Percentiles rank a stretch among this genome's conserved stretches.
These are phyloP conservation scores for Tulasnella calospora DNA, from an alignment of 768 basidiomycete species.

Conservation along the genomic window DNA sequence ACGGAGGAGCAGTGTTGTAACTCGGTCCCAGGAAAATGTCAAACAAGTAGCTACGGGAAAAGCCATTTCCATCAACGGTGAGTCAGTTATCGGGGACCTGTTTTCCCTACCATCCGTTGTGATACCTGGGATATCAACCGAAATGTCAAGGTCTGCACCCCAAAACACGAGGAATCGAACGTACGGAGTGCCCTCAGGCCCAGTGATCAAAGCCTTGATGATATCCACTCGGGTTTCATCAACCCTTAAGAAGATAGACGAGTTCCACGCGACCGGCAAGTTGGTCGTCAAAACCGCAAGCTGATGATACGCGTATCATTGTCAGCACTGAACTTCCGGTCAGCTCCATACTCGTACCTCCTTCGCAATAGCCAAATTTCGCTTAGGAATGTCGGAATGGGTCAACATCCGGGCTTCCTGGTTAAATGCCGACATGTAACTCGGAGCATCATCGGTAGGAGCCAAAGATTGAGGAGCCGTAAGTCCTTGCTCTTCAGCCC, in stretches of 20 bases:
- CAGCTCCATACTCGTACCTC: constrained; percentile 48
- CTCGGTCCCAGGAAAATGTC: constrained; percentile 89
- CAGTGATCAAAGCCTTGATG: constrained; percentile 83
- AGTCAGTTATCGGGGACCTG: not conserved
- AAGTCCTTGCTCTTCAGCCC: constrained; percentile 40
- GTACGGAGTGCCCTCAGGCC: constrained; percentile 90
- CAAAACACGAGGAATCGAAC: constrained; percentile 20
- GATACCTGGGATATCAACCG: constrained; percentile 49
- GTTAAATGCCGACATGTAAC: constrained; percentile 79
- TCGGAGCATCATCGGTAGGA: constrained; percentile 41
- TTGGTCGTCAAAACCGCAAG: constrained; percentile 91
- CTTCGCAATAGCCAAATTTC: constrained; percentile 91
- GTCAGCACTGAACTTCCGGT: not conserved
- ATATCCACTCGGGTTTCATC: constrained; percentile 89
- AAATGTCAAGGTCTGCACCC: constrained; percentile 19
- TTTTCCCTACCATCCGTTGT: constrained; percentile 77
- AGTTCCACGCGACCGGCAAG: constrained; percentile 91
- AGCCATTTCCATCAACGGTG: not conserved
- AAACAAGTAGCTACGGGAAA: constrained; percentile 56
- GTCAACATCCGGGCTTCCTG: constrained; percentile 80
- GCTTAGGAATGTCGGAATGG: constrained; percentile 80
- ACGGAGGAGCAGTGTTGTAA: constrained; percentile 51
- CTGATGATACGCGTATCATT: constrained; percentile 38
- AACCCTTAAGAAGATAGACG: constrained; percentile 86
- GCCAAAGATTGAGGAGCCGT: not conserved